Conservation (phyloP, 306 rosid genomes). For the Vigna mungo region DNA sequence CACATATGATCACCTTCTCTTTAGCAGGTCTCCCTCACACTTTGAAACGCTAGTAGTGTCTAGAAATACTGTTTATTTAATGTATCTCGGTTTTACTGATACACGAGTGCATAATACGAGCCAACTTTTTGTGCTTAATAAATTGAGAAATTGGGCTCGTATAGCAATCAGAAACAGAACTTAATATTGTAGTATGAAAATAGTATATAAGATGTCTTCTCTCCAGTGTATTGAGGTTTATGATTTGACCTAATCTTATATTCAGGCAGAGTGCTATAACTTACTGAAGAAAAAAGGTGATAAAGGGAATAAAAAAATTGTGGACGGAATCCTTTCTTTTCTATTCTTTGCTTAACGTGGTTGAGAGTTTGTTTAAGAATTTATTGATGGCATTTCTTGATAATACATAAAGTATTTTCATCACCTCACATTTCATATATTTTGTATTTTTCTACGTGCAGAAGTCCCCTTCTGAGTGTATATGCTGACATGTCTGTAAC, state of each 20-base stretch:
- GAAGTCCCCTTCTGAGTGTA: conserved; percentile 95
- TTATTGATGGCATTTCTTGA: conserved; percentile 18
- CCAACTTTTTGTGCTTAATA: conserved; percentile 4
- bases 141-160: conserved; percentile 26
- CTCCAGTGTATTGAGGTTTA: background rate
- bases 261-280: background rate
- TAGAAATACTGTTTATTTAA: conserved; percentile 16
- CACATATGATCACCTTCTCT: conserved; percentile 92
- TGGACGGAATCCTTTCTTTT: conserved; percentile 1
- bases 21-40: conserved; percentile 83
- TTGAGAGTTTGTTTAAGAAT: conserved; percentile 12
- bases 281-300: background rate
- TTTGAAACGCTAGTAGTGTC: conserved; percentile 32
- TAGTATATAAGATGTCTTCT: background rate
- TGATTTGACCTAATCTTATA: conserved; percentile 7
- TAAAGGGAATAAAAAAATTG: background rate
- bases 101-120: conserved; percentile 2
- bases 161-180: conserved; percentile 17
- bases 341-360: conserved; percentile 19
- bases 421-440: conserved; percentile 34
- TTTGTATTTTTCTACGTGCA: conserved; percentile 55
- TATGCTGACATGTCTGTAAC: conserved; percentile 97
- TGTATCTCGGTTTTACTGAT: conserved; percentile 31
- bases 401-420: conserved; percentile 35
- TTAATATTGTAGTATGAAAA: background rate